Percentiles rank a stretch among this genome's conserved stretches.
These are phyloP conservation scores for Aspergillus latus DNA, from an alignment of 2,329 filamentous ascomycete genomes.

Conservation along the genomic window DNA sequence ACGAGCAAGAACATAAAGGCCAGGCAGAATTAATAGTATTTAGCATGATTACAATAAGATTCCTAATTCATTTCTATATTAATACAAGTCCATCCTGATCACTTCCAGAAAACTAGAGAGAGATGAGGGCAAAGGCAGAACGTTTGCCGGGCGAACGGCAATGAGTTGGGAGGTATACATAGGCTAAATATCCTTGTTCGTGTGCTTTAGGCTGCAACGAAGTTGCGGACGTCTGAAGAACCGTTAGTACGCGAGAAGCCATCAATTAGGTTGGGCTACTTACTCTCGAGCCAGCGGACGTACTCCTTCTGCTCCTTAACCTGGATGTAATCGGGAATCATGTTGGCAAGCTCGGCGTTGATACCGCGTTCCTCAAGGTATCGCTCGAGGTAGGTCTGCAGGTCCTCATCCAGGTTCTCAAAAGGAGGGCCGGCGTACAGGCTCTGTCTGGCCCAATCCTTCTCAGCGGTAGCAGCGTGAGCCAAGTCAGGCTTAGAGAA, in stretches of 20 bases:
- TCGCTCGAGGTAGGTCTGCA: constrained; percentile 86
- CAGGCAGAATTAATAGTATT: not conserved
- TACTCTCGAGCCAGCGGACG: constrained; percentile 77
- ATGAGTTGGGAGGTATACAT: constrained; percentile 13
- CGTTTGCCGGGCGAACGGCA: not conserved
- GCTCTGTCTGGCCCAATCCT: constrained; percentile 71
- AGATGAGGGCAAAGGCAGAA: not conserved
- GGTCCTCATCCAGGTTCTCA: constrained; percentile 90
- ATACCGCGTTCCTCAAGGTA: constrained; percentile 95
- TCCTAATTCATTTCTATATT: constrained; percentile 25
- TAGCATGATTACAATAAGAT: constrained; percentile 17
- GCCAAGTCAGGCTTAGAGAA: constrained; percentile 77
- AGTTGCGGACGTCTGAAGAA: constrained; percentile 70
- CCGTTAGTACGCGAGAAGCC: constrained; percentile 12
- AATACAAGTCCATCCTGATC: constrained; percentile 20
- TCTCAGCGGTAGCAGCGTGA: constrained; percentile 71
- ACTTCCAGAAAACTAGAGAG: constrained; percentile 1
- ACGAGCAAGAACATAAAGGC: no score
- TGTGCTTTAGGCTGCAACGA: constrained; percentile 66
- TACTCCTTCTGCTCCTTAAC: constrained; percentile 99
- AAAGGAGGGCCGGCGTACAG: constrained; percentile 91
- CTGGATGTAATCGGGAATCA: constrained; percentile 95
- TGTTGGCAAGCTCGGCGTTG: constrained; percentile 79
- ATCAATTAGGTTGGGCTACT: constrained; percentile 28
- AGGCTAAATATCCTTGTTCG: not conserved